Evolutionary conservation across 805 yeast genomes (phyloP).

Genomic region (Kuraishia borneana): DNA sequence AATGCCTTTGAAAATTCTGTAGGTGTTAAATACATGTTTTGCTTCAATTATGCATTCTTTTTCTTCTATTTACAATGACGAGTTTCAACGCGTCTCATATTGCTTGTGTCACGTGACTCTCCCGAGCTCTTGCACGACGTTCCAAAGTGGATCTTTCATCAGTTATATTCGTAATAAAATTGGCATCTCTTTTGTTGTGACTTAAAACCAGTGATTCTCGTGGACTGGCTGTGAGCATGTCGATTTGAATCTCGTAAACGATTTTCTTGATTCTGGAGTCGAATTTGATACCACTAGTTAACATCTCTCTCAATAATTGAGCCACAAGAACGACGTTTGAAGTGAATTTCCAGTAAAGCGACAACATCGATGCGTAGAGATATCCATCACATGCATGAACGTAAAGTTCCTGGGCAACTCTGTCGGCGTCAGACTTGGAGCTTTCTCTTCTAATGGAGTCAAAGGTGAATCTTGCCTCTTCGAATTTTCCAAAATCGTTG

Average conservation of each 20-base stretch:
- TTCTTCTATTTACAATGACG: not conserved
- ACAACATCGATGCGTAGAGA: constrained; percentile 16
- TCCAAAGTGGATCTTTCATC: not conserved
- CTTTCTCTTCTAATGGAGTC: constrained; percentile 9
- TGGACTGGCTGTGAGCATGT: not conserved
- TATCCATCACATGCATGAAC: constrained; percentile 18
- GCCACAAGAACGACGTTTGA: constrained; percentile 13
- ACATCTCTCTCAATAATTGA: constrained; percentile 15
- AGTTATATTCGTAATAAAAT: not conserved
- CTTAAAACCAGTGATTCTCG: not conserved
- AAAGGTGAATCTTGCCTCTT: constrained; percentile 5
- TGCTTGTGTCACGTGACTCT: not conserved
- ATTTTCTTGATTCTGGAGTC: constrained; percentile 16
- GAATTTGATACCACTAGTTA: constrained; percentile 18
- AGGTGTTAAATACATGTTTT: constrained; percentile 63
- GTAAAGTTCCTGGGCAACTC: constrained; percentile 9
- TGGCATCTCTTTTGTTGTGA: constrained; percentile 1
- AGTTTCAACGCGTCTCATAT: not conserved
- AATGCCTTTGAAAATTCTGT: constrained; percentile 58
- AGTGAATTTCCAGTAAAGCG: constrained; percentile 16
- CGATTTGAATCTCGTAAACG: constrained; percentile 11
- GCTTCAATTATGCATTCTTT: not conserved
- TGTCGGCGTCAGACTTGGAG: not conserved
- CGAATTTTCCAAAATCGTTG: constrained; percentile 9
- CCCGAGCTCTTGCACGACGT: not conserved